Base-by-base conservation (phyloP, 2,329 filamentous ascomycete species). In the Ophiobolus disseminans region DNA sequence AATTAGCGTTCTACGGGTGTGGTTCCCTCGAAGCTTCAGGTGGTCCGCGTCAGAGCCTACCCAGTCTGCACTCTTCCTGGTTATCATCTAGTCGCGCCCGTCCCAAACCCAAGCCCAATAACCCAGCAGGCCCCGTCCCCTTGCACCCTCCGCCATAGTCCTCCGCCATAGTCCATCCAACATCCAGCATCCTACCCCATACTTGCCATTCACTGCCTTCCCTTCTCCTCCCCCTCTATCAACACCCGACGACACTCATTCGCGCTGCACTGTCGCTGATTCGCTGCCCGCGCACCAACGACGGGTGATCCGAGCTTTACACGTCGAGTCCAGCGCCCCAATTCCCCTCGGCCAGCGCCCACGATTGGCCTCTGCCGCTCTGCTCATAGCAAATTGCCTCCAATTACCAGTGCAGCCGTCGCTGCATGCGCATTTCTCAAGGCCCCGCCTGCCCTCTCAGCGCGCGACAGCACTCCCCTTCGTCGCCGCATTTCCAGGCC, bases 331-430 rank as follows among this genome's bases (percentile, higher is more conserved):
- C 61, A 51, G 41, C 50, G 55, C 51, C 65, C 60, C 55, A 64
- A 61, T 62, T 59, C 48, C 57, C 61, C 57, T 31, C 35, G 19
- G 40, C 36, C 48, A 46, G 53, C 50, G n/a, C 31, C 46, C 58
- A 49, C 55, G 62, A 68, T 66, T 65, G 64, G 63, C 55, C 56
- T 68, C 52, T 38, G 39, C 58, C 58, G 49, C 49, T 55, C 55
- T 62, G 60, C 55, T 55, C 25, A 22, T 37, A 39, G 45, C 43
- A 43, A 26, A 46, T 44, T 46, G 46, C 22, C 50, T 44, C 56
- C 53, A 46, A 50, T 46, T 47, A 49, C 53, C 48, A 32, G 28
- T 45, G 48, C 60, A 48, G 55, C 58, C 44, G 46, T 52, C 45
- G 51, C 62, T 66, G 62, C 65, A 60, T 55, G 59, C 63, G 48